Base-by-base conservation (phyloP, 2,329 filamentous ascomycete species). In the Trichoderma polysporum region DNA sequence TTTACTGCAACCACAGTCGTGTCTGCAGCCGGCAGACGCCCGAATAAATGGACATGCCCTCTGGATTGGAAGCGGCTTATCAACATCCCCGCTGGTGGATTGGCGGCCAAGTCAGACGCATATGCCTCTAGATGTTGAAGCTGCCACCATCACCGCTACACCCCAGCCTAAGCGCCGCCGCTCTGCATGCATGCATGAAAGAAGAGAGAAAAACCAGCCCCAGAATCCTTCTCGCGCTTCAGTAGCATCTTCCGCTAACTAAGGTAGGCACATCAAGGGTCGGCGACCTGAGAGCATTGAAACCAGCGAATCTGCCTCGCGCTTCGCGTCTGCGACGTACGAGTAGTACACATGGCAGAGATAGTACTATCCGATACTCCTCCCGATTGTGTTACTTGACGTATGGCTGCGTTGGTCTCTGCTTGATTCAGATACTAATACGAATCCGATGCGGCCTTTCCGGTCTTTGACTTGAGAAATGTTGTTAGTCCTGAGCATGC, bases 81-180 rank as follows among this genome's bases (percentile, higher is more conserved):
- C 27, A 17, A 10, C 41, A 37, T 33, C 45, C 29, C 41, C 19
- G 58, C 29, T 39, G 8, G 17, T 66, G 45, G 56, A 54, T 45
- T 22, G 29, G 61, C 27, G 27, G 17, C 29, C 58, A 61, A 45
- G 58, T 29, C 31, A 56, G 50, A 49, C 62, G 29, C 37, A 33
- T 22, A 47, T 35, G 45, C 35, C 39, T 64, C 61, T 12, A 25
- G 27, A 47, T 9, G 17, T 47, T 35, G 29, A 45, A 56, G 50
- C 61, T 25, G 29, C 61, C 47, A 62, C 60, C 49, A 29, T 47
- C 49, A 29, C 15, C 33, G 31, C 61, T 45, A 49, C 39, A 65
- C 64, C 64, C 56, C 56, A 52, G 56, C 31, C 39, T 66, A 66
- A 66, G 65, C 65, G 65, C 65, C 65, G 65, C 65, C 65, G 49